A percentile compares a stretch with the other conserved stretches of the same genome.
These are phyloP conservation scores for Colletotrichum musae DNA, from an alignment of 2,329 filamentous ascomycete species.

Conservation along the genomic window DNA sequence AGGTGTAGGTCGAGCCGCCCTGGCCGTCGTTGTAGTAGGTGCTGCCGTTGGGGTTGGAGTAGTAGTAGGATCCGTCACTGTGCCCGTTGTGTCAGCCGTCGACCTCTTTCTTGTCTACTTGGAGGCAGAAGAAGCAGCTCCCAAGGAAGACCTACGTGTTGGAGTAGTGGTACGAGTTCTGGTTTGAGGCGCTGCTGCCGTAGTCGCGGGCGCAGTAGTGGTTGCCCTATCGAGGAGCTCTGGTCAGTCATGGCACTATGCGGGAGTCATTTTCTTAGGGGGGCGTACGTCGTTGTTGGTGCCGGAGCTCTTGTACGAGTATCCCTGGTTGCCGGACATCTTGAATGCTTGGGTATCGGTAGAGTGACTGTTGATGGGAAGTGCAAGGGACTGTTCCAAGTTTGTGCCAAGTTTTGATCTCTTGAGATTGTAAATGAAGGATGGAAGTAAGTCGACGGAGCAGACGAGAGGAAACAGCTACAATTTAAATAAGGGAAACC, in stretches of 20 bases:
- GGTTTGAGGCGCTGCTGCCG: constrained; percentile 67
- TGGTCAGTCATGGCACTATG: background rate
- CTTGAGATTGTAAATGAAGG: background rate
- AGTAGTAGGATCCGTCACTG: constrained; percentile 80
- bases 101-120: no score
- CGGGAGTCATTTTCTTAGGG: no score
- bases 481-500: no score
- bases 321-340: constrained; percentile 48
- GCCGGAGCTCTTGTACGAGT: constrained; percentile 65
- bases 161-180: constrained; percentile 77
- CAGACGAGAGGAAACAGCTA: background rate
- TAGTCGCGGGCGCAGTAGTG: constrained; percentile 78
- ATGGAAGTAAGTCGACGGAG: background rate
- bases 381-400: background rate
- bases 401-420: background rate
- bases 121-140: background rate
- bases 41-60: constrained; percentile 77
- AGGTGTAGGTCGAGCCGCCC: constrained; percentile 73
- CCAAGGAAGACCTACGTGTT: constrained; percentile 64
- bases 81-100: background rate
- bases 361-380: background rate
- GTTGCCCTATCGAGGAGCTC: constrained; percentile 67
- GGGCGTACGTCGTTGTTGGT: constrained; percentile 73
- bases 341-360: constrained; percentile 4
- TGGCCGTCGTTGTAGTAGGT: constrained; percentile 76